These are phyloP conservation scores for Clausena lansium DNA, from an alignment of 345 rosid species.

Conservation along the genomic window DNA sequence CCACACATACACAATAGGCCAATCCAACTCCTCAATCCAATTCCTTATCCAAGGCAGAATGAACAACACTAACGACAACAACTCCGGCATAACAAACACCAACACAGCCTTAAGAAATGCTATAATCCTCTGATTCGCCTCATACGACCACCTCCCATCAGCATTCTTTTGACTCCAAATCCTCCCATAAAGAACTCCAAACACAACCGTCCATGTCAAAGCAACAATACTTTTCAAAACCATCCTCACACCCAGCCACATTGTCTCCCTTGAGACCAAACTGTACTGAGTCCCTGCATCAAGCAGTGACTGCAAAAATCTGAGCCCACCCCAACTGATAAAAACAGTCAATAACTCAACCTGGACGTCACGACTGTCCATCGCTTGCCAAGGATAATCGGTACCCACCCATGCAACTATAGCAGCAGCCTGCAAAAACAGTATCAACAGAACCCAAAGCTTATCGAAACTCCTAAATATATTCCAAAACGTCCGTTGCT, in stretches of 20 bases:
- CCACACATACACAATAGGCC: conserved; percentile 50
- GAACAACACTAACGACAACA: conserved; percentile 68
- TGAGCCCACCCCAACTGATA: conserved; percentile 75
- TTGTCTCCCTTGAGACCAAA: conserved; percentile 65
- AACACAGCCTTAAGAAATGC: conserved; percentile 64
- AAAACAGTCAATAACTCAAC: conserved; percentile 76
- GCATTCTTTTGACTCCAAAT: conserved; percentile 78
- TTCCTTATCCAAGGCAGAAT: conserved; percentile 84
- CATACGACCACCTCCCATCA: conserved; percentile 54
- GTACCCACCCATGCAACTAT: conserved; percentile 72
- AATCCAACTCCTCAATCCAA: conserved; percentile 65
- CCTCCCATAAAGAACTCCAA: conserved; percentile 67
- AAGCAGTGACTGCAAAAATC: conserved; percentile 69
- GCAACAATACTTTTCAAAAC: conserved; percentile 68
- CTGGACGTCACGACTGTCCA: conserved; percentile 51
- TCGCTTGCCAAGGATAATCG: conserved; percentile 49
- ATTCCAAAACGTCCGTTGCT: conserved; percentile 86
- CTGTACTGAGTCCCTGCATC: conserved; percentile 91
- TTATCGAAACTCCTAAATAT: conserved; percentile 78
- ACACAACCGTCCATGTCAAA: conserved; percentile 67
- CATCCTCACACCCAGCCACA: conserved; percentile 66
- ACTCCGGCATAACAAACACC: conserved; percentile 68
- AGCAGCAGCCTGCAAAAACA: conserved; percentile 69
- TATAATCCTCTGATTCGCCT: conserved; percentile 54
- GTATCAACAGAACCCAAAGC: conserved; percentile 69